phyloP scores from a whole-genome alignment of 805 yeast genomes.

The Wickerhamiella cacticola region DNA sequence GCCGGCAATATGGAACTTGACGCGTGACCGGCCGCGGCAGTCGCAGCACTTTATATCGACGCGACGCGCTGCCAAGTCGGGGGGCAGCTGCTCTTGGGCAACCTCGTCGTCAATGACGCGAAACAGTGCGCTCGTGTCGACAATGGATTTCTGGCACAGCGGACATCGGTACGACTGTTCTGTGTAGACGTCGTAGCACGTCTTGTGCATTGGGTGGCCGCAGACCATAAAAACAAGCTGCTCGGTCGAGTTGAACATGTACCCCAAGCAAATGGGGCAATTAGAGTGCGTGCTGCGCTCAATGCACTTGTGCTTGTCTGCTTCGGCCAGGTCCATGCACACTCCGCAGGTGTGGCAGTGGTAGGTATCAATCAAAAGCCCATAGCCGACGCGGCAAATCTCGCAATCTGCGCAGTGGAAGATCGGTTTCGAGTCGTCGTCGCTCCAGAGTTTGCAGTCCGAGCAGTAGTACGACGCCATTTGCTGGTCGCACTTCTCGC shows the following conservation, averaged over 20 bases:
- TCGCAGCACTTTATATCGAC: constrained; percentile 64
- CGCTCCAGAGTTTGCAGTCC: constrained; percentile 71
- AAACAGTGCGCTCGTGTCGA: constrained; percentile 81
- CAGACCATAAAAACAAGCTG: constrained; percentile 87
- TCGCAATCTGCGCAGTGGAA: constrained; percentile 92
- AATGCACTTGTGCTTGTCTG: constrained; percentile 68
- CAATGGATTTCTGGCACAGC: constrained; percentile 68
- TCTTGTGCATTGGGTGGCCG: constrained; percentile 87
- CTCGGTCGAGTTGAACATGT: constrained; percentile 67
- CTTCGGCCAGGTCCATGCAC: constrained; percentile 69
- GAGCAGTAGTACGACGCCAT: constrained; percentile 70
- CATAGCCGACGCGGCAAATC: constrained; percentile 80
- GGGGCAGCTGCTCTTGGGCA: constrained; percentile 60
- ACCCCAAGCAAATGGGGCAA: constrained; percentile 89
- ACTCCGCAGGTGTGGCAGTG: constrained; percentile 86
- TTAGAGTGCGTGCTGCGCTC: constrained; percentile 80
- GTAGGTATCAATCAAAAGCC: constrained; percentile 77
- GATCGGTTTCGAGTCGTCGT: constrained; percentile 57
- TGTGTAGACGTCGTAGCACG: constrained; percentile 71
- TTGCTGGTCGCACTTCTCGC: constrained; percentile 52
- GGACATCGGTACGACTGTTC: constrained; percentile 85
- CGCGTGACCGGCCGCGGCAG: constrained; percentile 70
- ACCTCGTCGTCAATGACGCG: constrained; percentile 79
- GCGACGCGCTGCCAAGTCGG: constrained; percentile 65
- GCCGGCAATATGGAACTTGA: constrained; percentile 72